Base-by-base conservation (phyloP, 192 early-diverging fungal species). In the Physocladia obscura region DNA sequence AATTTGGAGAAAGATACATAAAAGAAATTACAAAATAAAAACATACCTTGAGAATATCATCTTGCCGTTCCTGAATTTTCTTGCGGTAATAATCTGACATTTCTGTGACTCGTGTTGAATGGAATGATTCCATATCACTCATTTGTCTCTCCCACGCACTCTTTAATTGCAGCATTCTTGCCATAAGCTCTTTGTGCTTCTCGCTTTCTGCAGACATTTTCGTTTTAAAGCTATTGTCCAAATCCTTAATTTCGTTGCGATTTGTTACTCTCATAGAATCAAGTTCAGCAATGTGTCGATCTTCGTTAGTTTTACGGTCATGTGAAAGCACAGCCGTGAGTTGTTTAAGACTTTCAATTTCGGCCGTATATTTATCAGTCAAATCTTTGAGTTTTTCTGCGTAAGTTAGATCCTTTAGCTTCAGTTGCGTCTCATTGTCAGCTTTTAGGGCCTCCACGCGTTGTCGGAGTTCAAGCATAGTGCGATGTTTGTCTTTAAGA, bases 361-460 rank as follows among this genome's bases (percentile, higher is more conserved):
- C 85, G 29, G 57, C 32, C 54, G 39, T 63, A 62, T 77, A 79
- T 56, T 83, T 85, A 22, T 83, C 78, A 24, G 69, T 77, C 8
- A 82, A 19, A 39, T 85, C 83, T 50, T 65, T 58, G 1, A 87
- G 37, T 47, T 84, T 84, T 27, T 76, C 72, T 27, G 39, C 75
- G 76, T 81, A 79, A 15, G 75, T 68, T 22, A 75, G 47, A 32
- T 85, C 85, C 67, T 85, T 85, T 21, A 78, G 40, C 34, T 69
- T 65, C 17, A 87, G 70, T 59, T 82, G 81, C 17, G 59, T 69
- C 29, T 87, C 85, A 59, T 81, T 81, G 34, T 83, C 79, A 19
- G 62, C 39, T 52, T 80, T 85, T 37, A 87, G 67, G 27, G 84
- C 75, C 69, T 85, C 81, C 3, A 85, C 83, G 36, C 74, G 47